Evolutionary conservation across 441 rosid species (phyloP), one percentile per base, ranked within the genome.

Genomic region (Erodium trifolium): DNA sequence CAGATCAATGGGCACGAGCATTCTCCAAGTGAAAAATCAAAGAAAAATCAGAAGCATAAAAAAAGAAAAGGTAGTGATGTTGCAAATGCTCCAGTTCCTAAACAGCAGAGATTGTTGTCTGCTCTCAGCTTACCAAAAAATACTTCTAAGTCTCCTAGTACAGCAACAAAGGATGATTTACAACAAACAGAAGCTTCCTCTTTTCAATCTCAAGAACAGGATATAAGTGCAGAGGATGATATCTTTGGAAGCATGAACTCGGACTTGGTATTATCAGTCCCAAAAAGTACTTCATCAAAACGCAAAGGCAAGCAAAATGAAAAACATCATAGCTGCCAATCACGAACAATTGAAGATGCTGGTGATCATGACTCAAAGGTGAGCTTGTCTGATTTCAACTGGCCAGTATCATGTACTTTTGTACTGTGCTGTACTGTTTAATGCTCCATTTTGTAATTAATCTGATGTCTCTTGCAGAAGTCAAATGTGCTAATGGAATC

Each of bases 1-100:
- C 81, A 96, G 65, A 88, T 87, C 77, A 96, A 96, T 77, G 98
- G 98, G 70, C 93, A 85, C 76, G 84, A 78, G 65, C 84, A 80
- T 76, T 76, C 72, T 75, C 82, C 82, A n/a, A 76, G 67, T 17
- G 81, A 76, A 84, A 78, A 73, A 76, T 67, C 63, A 70, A 86
- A 84, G 73, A 69, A 79, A 64, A 81, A 75, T 18, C 66, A 41
- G 67, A 82, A 76, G 69, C 83, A 84, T 79, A 79, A 80, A 78
- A 92, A 88, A 75, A 82, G 87, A 80, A 84, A 84, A 80, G 73
- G 57, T 49, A 13, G 68, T 74, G 95, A 81, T 73, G 80, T 76
- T 63, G 71, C 81, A 67, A 78, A 88, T 59, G 77, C 79, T 59
- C 77, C 87, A 59, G 85, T 88, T 70, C 97, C 96, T 67, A 92